Evolutionary conservation across 2,329 filamentous ascomycete species (phyloP), one percentile per base, ranked within the genome.

Genomic region (Aspergillus sp.): DNA sequence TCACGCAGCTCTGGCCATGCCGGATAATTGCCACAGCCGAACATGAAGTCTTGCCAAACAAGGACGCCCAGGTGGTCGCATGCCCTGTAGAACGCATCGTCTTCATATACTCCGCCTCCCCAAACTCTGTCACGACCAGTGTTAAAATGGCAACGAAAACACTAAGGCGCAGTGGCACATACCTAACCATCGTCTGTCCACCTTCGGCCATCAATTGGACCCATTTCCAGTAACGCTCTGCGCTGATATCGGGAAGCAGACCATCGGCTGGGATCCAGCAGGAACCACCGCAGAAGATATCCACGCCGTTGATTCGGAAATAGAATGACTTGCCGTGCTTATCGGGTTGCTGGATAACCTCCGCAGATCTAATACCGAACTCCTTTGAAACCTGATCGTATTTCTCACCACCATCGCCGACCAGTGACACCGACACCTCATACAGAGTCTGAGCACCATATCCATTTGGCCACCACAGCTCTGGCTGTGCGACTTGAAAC

Each of bases 21-120:
- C 5, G 90, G 90, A 68, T 91, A 91, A 66, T 88, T 89, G 19
- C 87, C 89, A 64, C 90, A 92, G 15, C 83, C 90, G 70, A 95
- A 95, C 79, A 90, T 86, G 69, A 95, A 95, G 69, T 96, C 91
- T 66, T 95, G 90, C 90, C 91, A 95, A n/a, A 95, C 88, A 24
- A 95, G 76, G 27, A 95, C 81, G 4, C 91, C 91, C 2, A 90
- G 73, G 68, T 91, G 87, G 64, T 95, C 90, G 63, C 90, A 93
- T 7, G 87, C 82, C 31, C 90, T 83, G 70, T 92, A 93, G 68
- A 95, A 90, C 11, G 79, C 74, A 52, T 90, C 81, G 51, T 88
- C 82, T 71, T 95, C 90, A 75, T 90, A 93, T 47, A 92, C 88
- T 1, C 91, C 91, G 31, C 90, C 87, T 17, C 87, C 87, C 88